Evolutionary conservation across 306 rosid species (phyloP).

Genomic region (Prunus mongolica): DNA sequence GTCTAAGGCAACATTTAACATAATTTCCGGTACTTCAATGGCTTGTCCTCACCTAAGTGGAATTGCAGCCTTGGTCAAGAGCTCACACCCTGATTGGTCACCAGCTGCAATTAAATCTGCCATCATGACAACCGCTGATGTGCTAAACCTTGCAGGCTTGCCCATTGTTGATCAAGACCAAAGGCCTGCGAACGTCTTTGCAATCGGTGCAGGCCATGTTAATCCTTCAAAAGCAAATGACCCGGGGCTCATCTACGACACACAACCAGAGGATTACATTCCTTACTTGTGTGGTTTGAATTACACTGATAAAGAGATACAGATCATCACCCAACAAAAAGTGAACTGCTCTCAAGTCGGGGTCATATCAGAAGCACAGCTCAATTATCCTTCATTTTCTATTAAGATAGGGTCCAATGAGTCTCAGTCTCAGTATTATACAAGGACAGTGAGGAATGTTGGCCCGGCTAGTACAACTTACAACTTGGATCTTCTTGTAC

Average conservation of each 20-base stretch:
- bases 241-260: conserved; percentile 42
- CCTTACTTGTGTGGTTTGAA: conserved; percentile 59
- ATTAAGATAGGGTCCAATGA: conserved; percentile 18
- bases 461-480: conserved; percentile 37
- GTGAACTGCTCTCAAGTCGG: conserved; percentile 32
- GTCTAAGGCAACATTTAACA: background rate
- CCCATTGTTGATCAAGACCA: conserved; percentile 13
- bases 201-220: conserved; percentile 54
- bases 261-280: conserved; percentile 39
- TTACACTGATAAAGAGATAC: conserved; percentile 39
- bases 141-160: background rate
- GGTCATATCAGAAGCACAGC: conserved; percentile 32
- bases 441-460: conserved; percentile 46
- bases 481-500: conserved; percentile 14
- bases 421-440: conserved; percentile 27
- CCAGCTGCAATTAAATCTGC: conserved; percentile 61
- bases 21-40: conserved; percentile 51
- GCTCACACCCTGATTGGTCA: conserved; percentile 65
- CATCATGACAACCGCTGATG: conserved; percentile 20
- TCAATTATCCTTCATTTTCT: conserved; percentile 52
- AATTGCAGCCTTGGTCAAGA: conserved; percentile 48
- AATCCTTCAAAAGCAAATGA: conserved; percentile 44
- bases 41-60: conserved; percentile 60
- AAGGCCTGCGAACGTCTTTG: conserved; percentile 33
- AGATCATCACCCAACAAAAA: conserved; percentile 15